These are phyloP conservation scores for Penicillium sp. DNA, from an alignment of 2,329 filamentous ascomycete genomes.

Conservation along the genomic window DNA sequence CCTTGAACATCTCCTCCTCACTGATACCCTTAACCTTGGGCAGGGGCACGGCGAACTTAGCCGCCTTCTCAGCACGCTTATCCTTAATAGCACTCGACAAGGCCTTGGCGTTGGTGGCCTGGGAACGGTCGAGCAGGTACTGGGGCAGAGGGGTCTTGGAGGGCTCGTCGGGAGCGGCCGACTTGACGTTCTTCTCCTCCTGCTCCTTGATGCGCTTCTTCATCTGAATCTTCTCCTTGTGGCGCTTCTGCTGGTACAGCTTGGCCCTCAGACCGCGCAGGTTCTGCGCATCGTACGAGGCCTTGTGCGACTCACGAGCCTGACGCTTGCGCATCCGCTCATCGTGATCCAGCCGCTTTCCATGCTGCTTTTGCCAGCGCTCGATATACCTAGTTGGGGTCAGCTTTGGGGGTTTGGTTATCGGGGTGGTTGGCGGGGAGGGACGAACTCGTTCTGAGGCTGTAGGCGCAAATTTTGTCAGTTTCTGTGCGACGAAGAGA, in stretches of 20 bases:
- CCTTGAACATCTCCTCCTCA: constrained; percentile 98
- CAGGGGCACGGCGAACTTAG: constrained; percentile 85
- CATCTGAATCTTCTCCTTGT: constrained; percentile 98
- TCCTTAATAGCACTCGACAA: constrained; percentile 89
- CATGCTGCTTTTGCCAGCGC: constrained; percentile 68
- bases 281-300: constrained; percentile 87
- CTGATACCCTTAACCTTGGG: constrained; percentile 91
- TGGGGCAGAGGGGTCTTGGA: constrained; percentile 76
- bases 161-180: constrained; percentile 72
- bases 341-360: constrained; percentile 71
- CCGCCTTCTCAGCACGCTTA: constrained; percentile 89
- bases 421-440: constrained; percentile 14
- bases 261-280: constrained; percentile 89
- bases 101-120: constrained; percentile 68
- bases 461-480: constrained; percentile 9
- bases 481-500: constrained; percentile 7
- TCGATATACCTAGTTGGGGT: constrained; percentile 60
- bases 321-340: constrained; percentile 83
- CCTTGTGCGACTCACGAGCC: constrained; percentile 85
- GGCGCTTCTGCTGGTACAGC: constrained; percentile 86
- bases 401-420: constrained; percentile 7
- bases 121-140: constrained; percentile 85
- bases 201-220: constrained; percentile 90
- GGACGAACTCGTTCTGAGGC: constrained; percentile 48
- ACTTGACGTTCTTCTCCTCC: constrained; percentile 95